Conservation (phyloP, 306 rosid genomes). For the Malus fusca region DNA sequence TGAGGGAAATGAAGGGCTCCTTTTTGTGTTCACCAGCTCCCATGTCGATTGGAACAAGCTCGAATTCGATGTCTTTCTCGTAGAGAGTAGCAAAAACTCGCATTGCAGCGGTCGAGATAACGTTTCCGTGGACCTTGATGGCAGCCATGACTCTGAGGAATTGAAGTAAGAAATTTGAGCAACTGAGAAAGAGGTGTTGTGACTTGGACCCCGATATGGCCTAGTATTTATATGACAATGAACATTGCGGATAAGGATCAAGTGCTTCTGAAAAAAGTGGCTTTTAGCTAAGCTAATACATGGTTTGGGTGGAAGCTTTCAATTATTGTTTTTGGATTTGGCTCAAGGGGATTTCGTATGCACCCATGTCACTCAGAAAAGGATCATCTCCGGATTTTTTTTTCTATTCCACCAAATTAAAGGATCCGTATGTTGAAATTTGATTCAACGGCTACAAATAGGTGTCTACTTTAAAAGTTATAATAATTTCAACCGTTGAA, state of each 20-base stretch:
- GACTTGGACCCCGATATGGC: neutral
- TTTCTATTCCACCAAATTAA: too few relatives aligned
- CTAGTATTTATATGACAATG: neutral
- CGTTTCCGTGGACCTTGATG: constrained; percentile 51
- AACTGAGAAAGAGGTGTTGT: neutral
- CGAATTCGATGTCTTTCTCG: constrained; percentile 57
- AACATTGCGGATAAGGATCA: neutral
- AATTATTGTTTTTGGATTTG: neutral
- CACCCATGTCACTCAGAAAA: too few relatives aligned
- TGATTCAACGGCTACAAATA: too few relatives aligned
- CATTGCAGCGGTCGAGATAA: constrained; percentile 36
- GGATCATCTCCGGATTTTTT: accelerated
- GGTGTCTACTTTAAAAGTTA: too few relatives aligned
- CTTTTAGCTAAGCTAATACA: neutral
- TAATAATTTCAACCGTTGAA: too few relatives aligned
- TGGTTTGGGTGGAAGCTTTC: too few relatives aligned
- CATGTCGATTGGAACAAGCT: constrained; percentile 41
- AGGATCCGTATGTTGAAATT: accelerated
- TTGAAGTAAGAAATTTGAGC: neutral
- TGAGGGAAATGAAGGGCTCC: constrained; percentile 49
- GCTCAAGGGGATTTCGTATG: neutral
- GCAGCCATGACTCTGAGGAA: constrained; percentile 28
- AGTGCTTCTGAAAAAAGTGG: neutral
- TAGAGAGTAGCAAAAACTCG: constrained; percentile 33
- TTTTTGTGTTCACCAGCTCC: constrained; percentile 45